Evolutionary conservation across 768 basidiomycete genomes (phyloP).

Genomic region (Panellus pusillus): DNA sequence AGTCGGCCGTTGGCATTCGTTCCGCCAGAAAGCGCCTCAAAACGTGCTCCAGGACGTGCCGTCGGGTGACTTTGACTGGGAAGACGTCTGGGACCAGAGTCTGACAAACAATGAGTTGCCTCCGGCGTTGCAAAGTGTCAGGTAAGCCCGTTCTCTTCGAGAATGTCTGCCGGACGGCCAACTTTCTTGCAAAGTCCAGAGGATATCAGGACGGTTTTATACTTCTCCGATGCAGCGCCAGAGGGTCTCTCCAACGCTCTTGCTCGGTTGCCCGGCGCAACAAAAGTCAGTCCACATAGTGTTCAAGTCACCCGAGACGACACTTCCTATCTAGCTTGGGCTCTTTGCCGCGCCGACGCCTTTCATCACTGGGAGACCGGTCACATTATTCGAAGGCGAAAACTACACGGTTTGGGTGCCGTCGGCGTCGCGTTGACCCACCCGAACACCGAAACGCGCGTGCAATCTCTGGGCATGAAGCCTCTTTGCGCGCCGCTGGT

Average conservation of each 20-base stretch:
- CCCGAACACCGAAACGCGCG: conserved; percentile 14
- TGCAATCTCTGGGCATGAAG: conserved; percentile 41
- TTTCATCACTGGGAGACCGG: conserved; percentile 73
- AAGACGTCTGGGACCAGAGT: conserved; percentile 46
- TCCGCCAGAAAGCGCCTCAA: conserved; percentile 35
- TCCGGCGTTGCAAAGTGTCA: conserved; percentile 34
- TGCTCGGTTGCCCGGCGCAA: conserved; percentile 41
- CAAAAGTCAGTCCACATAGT: conserved; percentile 41
- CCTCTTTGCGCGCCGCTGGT: conserved; percentile 46
- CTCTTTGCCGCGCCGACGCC: conserved; percentile 74
- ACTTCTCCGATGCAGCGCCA: conserved; percentile 57
- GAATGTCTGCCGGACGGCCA: background rate
- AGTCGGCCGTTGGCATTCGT: conserved; percentile 74
- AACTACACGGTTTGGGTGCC: conserved; percentile 62
- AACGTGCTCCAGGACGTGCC: conserved; percentile 15
- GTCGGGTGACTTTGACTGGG: conserved; percentile 44
- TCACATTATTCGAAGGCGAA: conserved; percentile 64
- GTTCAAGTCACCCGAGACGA: background rate
- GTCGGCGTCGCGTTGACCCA: conserved; percentile 59
- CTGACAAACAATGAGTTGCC: conserved; percentile 32
- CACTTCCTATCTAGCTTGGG: conserved; percentile 47
- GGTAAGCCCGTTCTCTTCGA: conserved; percentile 29
- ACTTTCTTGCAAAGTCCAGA: conserved; percentile 24
- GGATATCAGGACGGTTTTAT: conserved; percentile 42
- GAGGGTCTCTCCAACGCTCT: conserved; percentile 55